A percentile compares a stretch with the other conserved stretches of the same genome.
Conservation (phyloP, 1,284 basidiomycete genomes). For the Malassezia sp. region DNA sequence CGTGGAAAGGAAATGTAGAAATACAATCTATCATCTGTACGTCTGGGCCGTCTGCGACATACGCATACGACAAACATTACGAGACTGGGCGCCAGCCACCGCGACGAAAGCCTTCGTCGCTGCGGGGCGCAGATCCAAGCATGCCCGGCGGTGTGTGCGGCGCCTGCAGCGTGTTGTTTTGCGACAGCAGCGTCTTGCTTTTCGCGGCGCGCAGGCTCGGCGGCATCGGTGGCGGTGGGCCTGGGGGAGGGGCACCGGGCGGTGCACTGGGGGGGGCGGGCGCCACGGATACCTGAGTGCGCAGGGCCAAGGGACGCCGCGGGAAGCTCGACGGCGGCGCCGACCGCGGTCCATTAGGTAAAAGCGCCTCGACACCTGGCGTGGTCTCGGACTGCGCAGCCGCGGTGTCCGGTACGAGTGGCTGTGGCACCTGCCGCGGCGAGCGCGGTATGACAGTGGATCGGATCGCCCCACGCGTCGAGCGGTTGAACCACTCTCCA, state of each 20-base stretch:
- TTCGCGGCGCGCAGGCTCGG: conserved; percentile 11
- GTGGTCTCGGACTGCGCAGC: too few relatives aligned
- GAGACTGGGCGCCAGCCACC: conserved; percentile 11
- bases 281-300: too few relatives aligned
- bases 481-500: too few relatives aligned
- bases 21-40: too few relatives aligned
- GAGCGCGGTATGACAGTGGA: conserved; percentile 35
- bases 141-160: too few relatives aligned
- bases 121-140: too few relatives aligned
- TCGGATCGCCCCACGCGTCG: conserved; percentile 18
- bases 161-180: too few relatives aligned
- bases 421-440: conserved; percentile 24
- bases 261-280: not conserved
- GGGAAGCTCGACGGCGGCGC: not conserved
- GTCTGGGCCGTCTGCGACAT: too few relatives aligned
- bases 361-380: too few relatives aligned
- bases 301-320: not conserved
- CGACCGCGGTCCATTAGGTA: not conserved
- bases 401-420: too few relatives aligned
- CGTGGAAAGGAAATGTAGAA: too few relatives aligned
- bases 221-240: conserved; percentile 17
- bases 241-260: conserved; percentile 20
- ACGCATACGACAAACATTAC: conserved; percentile 57
- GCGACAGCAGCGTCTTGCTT: too few relatives aligned
- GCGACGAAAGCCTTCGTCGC: conserved; percentile 2